These are phyloP conservation scores for grape (Vitis vinifera) DNA, from an alignment of 164 flowering plant species.

Conservation along the genomic window ASM3070453v1 NC_081805.1:3627501-3628000, in stretches of 20 bases:
- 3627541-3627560: background rate
- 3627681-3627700: background rate
- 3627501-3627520: background rate
- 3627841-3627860: background rate
- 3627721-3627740: background rate
- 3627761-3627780: background rate
- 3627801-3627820: background rate
- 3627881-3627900: conserved; percentile 74
- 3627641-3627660: background rate
- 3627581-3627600: conserved; percentile 1
- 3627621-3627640: background rate
- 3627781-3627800: background rate
- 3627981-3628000: conserved; percentile 91
- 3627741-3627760: background rate
- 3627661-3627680: background rate
- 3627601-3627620: background rate
- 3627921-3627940: conserved; percentile 94
- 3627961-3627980: conserved; percentile 85
- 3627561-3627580: background rate
- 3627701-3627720: background rate
- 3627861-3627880: conserved; percentile 2
- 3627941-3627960: conserved; percentile 85
- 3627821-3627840: background rate
- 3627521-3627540: background rate
- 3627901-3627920: conserved; percentile 96